phyloP scores from a whole-genome alignment of 2,329 filamentous ascomycete genomes.

The Neofusicoccum sp. region DNA sequence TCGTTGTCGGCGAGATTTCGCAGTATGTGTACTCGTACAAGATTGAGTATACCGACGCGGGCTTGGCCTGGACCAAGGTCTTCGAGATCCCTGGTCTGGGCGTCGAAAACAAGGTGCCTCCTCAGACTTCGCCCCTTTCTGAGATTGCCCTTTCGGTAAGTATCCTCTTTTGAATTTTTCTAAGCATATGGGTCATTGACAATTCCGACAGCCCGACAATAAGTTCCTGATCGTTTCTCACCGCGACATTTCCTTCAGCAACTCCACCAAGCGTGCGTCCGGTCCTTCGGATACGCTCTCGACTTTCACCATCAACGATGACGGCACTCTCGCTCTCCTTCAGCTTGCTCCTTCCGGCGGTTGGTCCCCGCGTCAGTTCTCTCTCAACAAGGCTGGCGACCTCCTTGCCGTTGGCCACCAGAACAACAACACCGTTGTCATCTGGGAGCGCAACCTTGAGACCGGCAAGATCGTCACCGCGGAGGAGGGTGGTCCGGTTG shows the following conservation, averaged over 20 bases:
- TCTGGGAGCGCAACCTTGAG: slow-evolving; percentile 59
- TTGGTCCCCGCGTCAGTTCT: slow-evolving; percentile 64
- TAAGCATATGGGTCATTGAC: background rate
- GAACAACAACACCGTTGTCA: slow-evolving; percentile 57
- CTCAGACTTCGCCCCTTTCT: slow-evolving; percentile 43
- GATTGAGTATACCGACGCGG: slow-evolving; percentile 50
- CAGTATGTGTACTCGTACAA: slow-evolving; percentile 58
- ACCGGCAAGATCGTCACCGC: slow-evolving; percentile 59
- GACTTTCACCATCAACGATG: slow-evolving; percentile 57
- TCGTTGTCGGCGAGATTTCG: slow-evolving; percentile 59
- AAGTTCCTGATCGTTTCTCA: slow-evolving; percentile 67
- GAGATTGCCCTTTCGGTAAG: slow-evolving; percentile 61
- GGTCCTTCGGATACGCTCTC: slow-evolving; percentile 58
- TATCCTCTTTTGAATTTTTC: slow-evolving; percentile 16
- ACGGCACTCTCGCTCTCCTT: slow-evolving; percentile 56
- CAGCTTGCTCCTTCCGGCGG: slow-evolving; percentile 65
- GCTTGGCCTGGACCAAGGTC: slow-evolving; percentile 48
- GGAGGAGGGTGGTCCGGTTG: slow-evolving; percentile 42
- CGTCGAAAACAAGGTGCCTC: slow-evolving; percentile 22
- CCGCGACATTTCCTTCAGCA: slow-evolving; percentile 57
- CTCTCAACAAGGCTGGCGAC: slow-evolving; percentile 62
- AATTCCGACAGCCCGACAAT: slow-evolving; percentile 42
- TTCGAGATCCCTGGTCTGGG: slow-evolving; percentile 45
- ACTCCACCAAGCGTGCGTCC: slow-evolving; percentile 27
- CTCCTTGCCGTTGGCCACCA: slow-evolving; percentile 67